Evolutionary conservation across 768 basidiomycete genomes (phyloP).

Genomic region (Candolleomyces efflorescens): DNA sequence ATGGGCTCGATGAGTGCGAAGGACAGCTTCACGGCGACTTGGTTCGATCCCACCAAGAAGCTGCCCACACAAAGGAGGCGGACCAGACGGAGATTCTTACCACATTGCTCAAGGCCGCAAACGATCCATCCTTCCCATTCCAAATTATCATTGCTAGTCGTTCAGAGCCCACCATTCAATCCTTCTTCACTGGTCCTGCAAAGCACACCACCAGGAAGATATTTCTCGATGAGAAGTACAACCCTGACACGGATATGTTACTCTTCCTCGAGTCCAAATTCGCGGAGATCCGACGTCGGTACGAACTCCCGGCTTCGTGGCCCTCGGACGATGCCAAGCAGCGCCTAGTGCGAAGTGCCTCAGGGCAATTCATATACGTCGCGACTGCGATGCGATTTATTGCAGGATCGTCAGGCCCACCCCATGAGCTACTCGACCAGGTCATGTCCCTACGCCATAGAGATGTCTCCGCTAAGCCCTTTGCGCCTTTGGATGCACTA

Average conservation of each 20-base stretch:
- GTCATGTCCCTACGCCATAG: neutral
- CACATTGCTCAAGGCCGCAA: neutral
- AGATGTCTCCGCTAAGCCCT: neutral
- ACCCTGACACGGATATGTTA: conserved; percentile 1
- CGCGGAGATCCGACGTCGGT: neutral
- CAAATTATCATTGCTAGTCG: conserved; percentile 7
- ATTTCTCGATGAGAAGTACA: conserved; percentile 4
- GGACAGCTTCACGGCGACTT: neutral
- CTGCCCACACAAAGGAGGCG: neutral
- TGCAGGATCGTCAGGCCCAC: conserved; percentile 3
- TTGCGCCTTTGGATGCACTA: neutral
- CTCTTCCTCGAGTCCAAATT: neutral
- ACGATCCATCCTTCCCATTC: neutral
- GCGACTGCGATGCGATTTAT: conserved; percentile 11
- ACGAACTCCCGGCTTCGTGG: conserved; percentile 5
- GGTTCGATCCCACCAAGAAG: neutral
- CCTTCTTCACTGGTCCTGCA: neutral
- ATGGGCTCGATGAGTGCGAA: conserved; percentile 11
- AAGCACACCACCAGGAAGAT: neutral
- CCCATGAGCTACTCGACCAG: conserved; percentile 6
- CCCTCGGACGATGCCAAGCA: neutral
- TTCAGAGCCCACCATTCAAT: conserved; percentile 1
- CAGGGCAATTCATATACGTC: conserved; percentile 16
- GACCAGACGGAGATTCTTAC: conserved; percentile 3
- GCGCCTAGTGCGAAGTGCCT: neutral